phyloP scores from a whole-genome alignment of 2,329 filamentous ascomycete genomes.

The Paracamarosporium sp. region DNA sequence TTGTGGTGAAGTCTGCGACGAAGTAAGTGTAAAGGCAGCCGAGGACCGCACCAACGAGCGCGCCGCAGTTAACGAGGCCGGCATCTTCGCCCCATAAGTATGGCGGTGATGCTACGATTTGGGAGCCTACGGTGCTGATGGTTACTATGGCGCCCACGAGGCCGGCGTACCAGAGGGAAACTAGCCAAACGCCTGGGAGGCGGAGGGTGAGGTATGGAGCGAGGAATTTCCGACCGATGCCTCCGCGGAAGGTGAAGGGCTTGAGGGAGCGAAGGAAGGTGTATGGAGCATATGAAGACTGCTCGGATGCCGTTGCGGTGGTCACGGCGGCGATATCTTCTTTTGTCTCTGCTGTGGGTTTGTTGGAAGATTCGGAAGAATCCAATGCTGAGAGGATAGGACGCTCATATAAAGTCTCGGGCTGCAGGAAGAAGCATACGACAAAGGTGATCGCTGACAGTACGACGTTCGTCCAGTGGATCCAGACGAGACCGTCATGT shows the following conservation, averaged over 20 bases:
- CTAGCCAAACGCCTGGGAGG: slow-evolving; percentile 51
- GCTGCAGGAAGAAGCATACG: slow-evolving; percentile 45
- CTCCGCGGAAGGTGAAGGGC: slow-evolving; percentile 43
- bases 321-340: slow-evolving; percentile 15
- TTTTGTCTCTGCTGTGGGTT: slow-evolving; percentile 24
- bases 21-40: slow-evolving; percentile 48
- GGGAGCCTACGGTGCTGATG: slow-evolving; percentile 45
- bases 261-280: slow-evolving; percentile 46
- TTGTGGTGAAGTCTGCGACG: slow-evolving; percentile 45
- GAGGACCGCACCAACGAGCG: slow-evolving; percentile 44
- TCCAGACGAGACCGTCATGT: slow-evolving; percentile 42
- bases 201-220: slow-evolving; percentile 46
- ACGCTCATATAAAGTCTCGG: slow-evolving; percentile 51
- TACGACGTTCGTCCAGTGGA: slow-evolving; percentile 52
- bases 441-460: slow-evolving; percentile 40
- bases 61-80: slow-evolving; percentile 49
- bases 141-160: slow-evolving; percentile 51
- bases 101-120: slow-evolving; percentile 46
- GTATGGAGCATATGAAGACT: slow-evolving; percentile 31
- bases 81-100: slow-evolving; percentile 51
- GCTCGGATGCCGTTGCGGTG: slow-evolving; percentile 10
- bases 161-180: slow-evolving; percentile 52
- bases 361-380: slow-evolving; percentile 16
- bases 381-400: slow-evolving; percentile 4
- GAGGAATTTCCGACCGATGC: slow-evolving; percentile 42